Evolutionary conservation across 2,329 filamentous ascomycete genomes (phyloP).

Genomic region (Coleophoma eucalyptorum): DNA sequence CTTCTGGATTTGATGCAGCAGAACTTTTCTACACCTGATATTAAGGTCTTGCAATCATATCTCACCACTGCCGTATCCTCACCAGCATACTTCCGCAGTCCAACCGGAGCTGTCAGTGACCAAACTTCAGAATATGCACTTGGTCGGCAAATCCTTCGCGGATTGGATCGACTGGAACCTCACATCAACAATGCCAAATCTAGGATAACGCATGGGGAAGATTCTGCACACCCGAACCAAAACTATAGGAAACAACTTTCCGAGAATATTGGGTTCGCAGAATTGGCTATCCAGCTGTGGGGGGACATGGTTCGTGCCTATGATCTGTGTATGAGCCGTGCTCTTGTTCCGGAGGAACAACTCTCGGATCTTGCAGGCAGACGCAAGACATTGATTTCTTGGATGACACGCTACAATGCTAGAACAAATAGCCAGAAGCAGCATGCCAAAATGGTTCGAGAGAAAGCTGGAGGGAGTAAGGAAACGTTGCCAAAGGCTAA

Average conservation of each 20-base stretch:
- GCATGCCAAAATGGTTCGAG: no score
- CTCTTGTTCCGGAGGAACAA: constrained; percentile 18
- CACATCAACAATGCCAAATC: constrained; percentile 21
- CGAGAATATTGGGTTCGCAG: no score
- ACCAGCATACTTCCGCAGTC: constrained; percentile 29
- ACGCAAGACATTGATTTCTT: neutral
- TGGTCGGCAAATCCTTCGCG: constrained; percentile 45
- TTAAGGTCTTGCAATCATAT: constrained; percentile 48
- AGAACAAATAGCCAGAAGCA: no score
- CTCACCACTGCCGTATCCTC: constrained; percentile 46
- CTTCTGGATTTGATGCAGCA: constrained; percentile 62
- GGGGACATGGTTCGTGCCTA: constrained; percentile 27
- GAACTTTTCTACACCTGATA: constrained; percentile 41
- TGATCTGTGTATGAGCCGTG: constrained; percentile 23
- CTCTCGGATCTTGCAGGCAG: constrained; percentile 2
- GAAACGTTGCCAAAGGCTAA: no score
- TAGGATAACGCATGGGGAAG: no score
- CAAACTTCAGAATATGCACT: constrained; percentile 35
- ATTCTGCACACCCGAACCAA: no score
- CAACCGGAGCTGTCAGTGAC: constrained; percentile 12
- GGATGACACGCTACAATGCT: neutral
- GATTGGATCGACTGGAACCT: constrained; percentile 40
- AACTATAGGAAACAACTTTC: no score
- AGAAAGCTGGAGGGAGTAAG: no score
- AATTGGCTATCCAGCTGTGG: constrained; percentile 12